These are phyloP conservation scores for Carex arenaria DNA, from an alignment of 202 grass and related monocot genomes.

Conservation along the genomic window DNA sequence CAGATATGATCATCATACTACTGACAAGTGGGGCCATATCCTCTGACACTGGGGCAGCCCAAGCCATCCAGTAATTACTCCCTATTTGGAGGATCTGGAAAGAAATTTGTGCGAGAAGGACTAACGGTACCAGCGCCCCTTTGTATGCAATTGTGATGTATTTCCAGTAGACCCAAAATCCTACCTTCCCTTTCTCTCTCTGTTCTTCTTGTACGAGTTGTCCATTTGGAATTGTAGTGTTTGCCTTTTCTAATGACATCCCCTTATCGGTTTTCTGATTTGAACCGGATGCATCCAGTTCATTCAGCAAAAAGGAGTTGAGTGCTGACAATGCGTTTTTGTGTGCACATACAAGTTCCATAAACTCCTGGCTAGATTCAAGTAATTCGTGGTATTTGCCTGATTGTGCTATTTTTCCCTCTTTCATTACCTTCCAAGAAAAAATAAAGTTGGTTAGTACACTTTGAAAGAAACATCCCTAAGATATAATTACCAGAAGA, in stretches of 20 bases:
- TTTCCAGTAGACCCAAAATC: constrained; percentile 78
- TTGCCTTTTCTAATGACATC: constrained; percentile 25
- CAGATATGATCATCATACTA: constrained; percentile 47
- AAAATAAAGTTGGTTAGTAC: background rate
- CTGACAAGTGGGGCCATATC: constrained; percentile 52
- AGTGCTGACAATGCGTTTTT: constrained; percentile 53
- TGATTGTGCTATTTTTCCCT: constrained; percentile 58
- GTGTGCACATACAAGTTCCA: constrained; percentile 76
- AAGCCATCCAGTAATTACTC: constrained; percentile 91
- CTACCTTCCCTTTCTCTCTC: constrained; percentile 76
- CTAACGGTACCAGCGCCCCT: constrained; percentile 53
- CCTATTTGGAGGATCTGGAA: constrained; percentile 68
- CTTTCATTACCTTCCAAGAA: constrained; percentile 59
- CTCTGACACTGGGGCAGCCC: constrained; percentile 59
- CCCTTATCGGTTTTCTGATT: constrained; percentile 26
- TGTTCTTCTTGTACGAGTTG: constrained; percentile 87
- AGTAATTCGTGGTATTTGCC: constrained; percentile 67
- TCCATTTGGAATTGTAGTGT: constrained; percentile 32
- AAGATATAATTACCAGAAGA: background rate
- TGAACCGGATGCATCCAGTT: background rate
- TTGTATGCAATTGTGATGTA: constrained; percentile 71
- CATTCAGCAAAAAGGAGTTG: constrained; percentile 16
- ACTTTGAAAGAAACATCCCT: background rate
- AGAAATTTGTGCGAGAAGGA: constrained; percentile 64
- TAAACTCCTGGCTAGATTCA: constrained; percentile 60